Evolutionary conservation across 495 filamentous ascomycete genomes (phyloP), one percentile per base, ranked within the genome.

Genomic region (Talaromyces adpressus): DNA sequence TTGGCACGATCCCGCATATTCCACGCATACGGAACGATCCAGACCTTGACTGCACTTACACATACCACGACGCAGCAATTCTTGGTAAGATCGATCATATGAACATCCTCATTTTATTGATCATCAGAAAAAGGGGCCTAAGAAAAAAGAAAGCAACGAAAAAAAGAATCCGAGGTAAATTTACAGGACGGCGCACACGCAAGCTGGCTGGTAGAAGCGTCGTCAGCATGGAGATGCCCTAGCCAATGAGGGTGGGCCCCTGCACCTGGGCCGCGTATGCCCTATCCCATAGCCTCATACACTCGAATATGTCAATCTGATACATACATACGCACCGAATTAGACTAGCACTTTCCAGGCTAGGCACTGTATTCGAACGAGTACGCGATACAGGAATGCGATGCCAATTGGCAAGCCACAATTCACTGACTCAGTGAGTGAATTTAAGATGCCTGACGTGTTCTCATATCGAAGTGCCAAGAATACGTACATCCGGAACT

Each of bases 191-290:
- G 23, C n/a, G 53, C 20, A 63, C 59, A 71, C 69, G 71, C 69
- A 68, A 70, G 71, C 69, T 56, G 52, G 52, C 52, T 56, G 67
- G 63, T 60, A 59, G 67, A 65, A 76, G 76, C 77, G 77, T 80
- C 77, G 77, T 80, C 77, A 80, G 77, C 77, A 65, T 70, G 66
- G 66, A 64, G 57, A 49, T 62, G 57, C 61, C 69, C 62, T 65
- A 71, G 71, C 77, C 75, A 80, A 77, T 79, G 73, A 79, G 68
- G 68, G 68, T 64, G 34, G 34, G 16, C 12, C 27, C 70, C 72
- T 68, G 67, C 73, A 66, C 65, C 68, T 66, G 75, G 74, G 77
- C 77, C 77, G 77, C 77, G 77, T 76, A 72, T 77, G 74, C 71
- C 71, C 67, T 70, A 71, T 22, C 23, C 22, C 52, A 56, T 16